Conservation (phyloP, 805 yeast genomes). For the Saturnispora sanitii region DNA sequence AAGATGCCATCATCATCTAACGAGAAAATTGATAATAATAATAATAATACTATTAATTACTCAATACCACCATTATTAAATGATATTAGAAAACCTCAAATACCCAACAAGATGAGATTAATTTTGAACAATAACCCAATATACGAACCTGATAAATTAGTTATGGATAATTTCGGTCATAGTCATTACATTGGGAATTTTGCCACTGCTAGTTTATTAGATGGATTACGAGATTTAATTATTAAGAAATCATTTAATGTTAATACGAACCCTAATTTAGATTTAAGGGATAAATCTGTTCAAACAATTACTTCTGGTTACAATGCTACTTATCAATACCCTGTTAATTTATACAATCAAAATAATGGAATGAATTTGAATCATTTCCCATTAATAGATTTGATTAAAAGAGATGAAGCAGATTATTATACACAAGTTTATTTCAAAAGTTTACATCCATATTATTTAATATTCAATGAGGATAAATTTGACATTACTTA, state of each 20-base stretch:
- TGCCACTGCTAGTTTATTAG: constrained; percentile 36
- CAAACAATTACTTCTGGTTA: constrained; percentile 28
- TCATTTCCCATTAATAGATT: constrained; percentile 31
- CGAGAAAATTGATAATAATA: not conserved
- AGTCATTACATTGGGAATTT: constrained; percentile 39
- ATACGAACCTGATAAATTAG: constrained; percentile 27
- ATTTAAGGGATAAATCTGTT: constrained; percentile 25
- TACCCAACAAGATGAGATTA: constrained; percentile 18
- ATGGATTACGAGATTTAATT: constrained; percentile 34
- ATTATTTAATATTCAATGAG: constrained; percentile 33
- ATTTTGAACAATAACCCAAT: constrained; percentile 14
- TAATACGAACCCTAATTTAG: constrained; percentile 25
- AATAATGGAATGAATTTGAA: constrained; percentile 24
- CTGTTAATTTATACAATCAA: constrained; percentile 25
- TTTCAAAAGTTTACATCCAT: constrained; percentile 35
- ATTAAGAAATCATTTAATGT: constrained; percentile 28
- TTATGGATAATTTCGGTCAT: constrained; percentile 36
- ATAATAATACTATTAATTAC: too few relatives aligned
- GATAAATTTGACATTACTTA: constrained; percentile 26
- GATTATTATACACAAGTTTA: constrained; percentile 30
- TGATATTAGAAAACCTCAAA: constrained; percentile 7
- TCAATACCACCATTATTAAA: too few relatives aligned
- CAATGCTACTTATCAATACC: constrained; percentile 27
- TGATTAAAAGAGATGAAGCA: constrained; percentile 28
- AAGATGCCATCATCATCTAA: constrained; percentile 26